Conservation (phyloP, 306 rosid species). For the Fagus crenata region DNA sequence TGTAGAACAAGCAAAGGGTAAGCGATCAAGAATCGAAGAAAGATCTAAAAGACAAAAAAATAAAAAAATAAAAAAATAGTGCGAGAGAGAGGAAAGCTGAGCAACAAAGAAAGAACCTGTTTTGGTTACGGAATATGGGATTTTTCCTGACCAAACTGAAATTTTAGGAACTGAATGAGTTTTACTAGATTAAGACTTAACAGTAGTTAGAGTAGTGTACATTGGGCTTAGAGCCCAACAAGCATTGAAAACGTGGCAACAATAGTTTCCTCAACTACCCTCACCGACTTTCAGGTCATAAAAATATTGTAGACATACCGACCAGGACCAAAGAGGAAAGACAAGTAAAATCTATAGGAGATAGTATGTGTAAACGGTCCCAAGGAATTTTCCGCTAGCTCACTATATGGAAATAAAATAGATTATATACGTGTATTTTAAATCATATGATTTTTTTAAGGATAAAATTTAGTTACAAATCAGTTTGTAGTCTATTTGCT, state of each 20-base stretch:
- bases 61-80: not conserved
- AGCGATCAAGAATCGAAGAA: slow-evolving; percentile 21
- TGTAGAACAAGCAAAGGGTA: slow-evolving; percentile 14
- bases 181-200: not conserved
- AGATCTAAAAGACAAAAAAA: not conserved
- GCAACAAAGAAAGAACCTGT: slow-evolving; percentile 25
- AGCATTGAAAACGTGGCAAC: not conserved
- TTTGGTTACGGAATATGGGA: slow-evolving; percentile 21
- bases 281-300: not conserved
- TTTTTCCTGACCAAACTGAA: slow-evolving; percentile 2
- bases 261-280: not conserved
- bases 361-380: too few relatives aligned
- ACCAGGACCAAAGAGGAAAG: too few relatives aligned
- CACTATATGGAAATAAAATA: too few relatives aligned
- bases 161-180: not conserved
- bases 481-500: too few relatives aligned
- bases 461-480: too few relatives aligned
- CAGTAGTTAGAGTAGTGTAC: not conserved
- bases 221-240: not conserved
- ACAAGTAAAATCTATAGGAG: too few relatives aligned
- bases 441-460: too few relatives aligned
- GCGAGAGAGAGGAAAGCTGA: slow-evolving; percentile 7
- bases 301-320: too few relatives aligned
- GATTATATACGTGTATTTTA: too few relatives aligned
- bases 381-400: too few relatives aligned